Percentiles rank a stretch among this genome's conserved stretches.
These are phyloP conservation scores for Maudiozyma turicensis DNA, from an alignment of 805 yeast genomes.

Conservation along the genomic window DNA sequence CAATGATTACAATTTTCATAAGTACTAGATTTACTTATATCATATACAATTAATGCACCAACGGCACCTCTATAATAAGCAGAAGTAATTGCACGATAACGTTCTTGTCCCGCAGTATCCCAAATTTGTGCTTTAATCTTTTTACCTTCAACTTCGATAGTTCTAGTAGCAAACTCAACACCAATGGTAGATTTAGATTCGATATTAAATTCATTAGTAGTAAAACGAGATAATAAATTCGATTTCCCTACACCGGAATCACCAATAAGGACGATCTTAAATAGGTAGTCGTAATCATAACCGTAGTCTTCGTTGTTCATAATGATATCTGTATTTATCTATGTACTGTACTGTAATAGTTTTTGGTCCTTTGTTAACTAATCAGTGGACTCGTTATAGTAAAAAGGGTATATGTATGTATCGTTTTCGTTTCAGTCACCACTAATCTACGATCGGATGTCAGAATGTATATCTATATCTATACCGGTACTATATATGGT, in stretches of 20 bases:
- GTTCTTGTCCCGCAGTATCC: constrained; percentile 99
- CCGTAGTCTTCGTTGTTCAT: constrained; percentile 53
- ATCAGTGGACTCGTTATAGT: too few relatives aligned
- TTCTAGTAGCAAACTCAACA: constrained; percentile 95
- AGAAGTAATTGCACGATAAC: constrained; percentile 94
- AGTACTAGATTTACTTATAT: constrained; percentile 81
- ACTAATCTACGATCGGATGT: too few relatives aligned
- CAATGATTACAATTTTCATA: constrained; percentile 82
- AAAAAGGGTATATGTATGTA: background rate
- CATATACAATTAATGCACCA: constrained; percentile 93
- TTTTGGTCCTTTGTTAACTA: too few relatives aligned
- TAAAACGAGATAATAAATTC: constrained; percentile 84
- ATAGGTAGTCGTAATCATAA: constrained; percentile 82
- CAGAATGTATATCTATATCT: too few relatives aligned
- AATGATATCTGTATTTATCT: background rate
- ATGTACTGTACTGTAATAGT: background rate
- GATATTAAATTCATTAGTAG: constrained; percentile 89
- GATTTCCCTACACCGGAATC: constrained; percentile 97
- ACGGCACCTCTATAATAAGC: constrained; percentile 98
- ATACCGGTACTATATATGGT: too few relatives aligned
- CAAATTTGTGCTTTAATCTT: constrained; percentile 86
- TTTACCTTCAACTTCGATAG: constrained; percentile 78
- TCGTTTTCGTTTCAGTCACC: too few relatives aligned
- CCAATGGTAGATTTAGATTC: constrained; percentile 95
- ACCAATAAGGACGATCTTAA: constrained; percentile 89